Evolutionary conservation across 768 basidiomycete species (phyloP).

Genomic region (Trametes maxima): DNA sequence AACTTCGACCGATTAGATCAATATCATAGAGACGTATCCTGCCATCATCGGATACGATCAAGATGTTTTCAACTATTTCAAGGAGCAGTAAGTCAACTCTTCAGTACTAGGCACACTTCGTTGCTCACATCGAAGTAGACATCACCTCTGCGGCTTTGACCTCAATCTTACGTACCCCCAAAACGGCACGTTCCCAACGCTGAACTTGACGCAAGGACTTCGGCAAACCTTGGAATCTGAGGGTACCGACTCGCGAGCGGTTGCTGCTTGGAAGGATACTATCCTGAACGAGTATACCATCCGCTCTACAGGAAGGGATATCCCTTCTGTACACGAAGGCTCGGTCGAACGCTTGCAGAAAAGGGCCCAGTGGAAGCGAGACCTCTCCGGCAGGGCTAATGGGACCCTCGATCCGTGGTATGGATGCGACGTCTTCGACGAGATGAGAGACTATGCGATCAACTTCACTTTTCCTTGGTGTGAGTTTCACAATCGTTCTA

Average conservation of each 20-base stretch:
- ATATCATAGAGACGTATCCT: constrained; percentile 68
- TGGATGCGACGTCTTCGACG: constrained; percentile 58
- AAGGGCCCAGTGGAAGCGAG: constrained; percentile 47
- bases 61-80: constrained; percentile 66
- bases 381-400: constrained; percentile 50
- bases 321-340: background rate
- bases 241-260: background rate
- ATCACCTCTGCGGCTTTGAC: constrained; percentile 62
- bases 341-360: constrained; percentile 15
- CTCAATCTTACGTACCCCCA: constrained; percentile 72
- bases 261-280: constrained; percentile 10
- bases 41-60: constrained; percentile 72
- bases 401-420: constrained; percentile 46
- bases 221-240: background rate
- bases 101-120: constrained; percentile 45
- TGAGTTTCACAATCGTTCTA: background rate
- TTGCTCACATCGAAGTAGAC: constrained; percentile 36
- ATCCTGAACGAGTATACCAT: constrained; percentile 9
- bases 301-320: background rate
- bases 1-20: constrained; percentile 39
- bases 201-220: constrained; percentile 12
- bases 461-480: constrained; percentile 69
- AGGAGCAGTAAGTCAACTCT: constrained; percentile 57
- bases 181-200: constrained; percentile 48
- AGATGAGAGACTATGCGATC: constrained; percentile 68